Evolutionary conservation across 768 basidiomycete genomes (phyloP).

Genomic region (Cyathus striatus): DNA sequence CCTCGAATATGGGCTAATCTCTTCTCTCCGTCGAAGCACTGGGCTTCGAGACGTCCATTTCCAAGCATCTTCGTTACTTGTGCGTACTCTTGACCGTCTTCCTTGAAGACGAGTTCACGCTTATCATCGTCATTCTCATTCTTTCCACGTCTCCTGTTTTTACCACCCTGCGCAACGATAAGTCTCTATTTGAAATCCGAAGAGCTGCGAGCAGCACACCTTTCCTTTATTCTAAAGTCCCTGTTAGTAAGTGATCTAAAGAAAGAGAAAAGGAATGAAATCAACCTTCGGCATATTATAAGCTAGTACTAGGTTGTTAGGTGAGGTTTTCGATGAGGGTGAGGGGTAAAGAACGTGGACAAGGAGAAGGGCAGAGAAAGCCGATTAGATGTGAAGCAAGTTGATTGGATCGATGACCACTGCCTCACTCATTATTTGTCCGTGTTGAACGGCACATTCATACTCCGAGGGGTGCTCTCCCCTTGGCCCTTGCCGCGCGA

Average conservation of each 20-base stretch:
- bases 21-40: conserved; percentile 98
- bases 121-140: conserved; percentile 99
- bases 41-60: conserved; percentile 93
- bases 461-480: no score
- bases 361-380: no score
- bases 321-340: neutral
- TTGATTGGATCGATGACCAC: no score
- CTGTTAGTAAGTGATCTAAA: neutral
- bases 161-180: conserved; percentile 69
- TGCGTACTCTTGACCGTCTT: conserved; percentile 98
- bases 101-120: conserved; percentile 96
- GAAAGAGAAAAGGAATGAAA: neutral
- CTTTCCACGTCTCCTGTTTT: conserved; percentile 99
- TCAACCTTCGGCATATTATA: neutral
- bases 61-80: conserved; percentile 99
- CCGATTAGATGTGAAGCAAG: no score
- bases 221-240: conserved; percentile 66
- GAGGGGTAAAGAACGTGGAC: neutral
- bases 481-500: no score
- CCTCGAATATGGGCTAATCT: conserved; percentile 96
- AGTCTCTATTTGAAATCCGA: neutral
- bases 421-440: no score
- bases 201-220: conserved; percentile 31
- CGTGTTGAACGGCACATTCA: no score
- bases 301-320: no score